Percentiles rank a stretch among this genome's conserved stretches.
Conservation (phyloP, 108 stramenopile genomes). For the Bacterosira constricta region DNA sequence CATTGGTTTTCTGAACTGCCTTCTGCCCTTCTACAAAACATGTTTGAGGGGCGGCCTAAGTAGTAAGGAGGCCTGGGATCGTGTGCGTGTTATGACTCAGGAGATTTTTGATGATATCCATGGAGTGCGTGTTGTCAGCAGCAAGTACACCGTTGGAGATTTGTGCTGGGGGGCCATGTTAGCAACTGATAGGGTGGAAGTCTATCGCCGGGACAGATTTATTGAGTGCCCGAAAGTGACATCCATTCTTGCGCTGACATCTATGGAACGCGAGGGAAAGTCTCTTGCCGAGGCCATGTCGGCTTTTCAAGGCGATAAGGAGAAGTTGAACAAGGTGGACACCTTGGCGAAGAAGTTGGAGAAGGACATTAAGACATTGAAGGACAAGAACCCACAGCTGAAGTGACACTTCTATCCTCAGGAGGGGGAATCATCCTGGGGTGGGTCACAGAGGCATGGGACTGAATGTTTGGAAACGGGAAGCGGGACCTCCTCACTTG, state of each 20-base stretch:
- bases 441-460: too few species aligned
- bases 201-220: neutral
- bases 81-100: neutral
- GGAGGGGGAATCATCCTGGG: neutral
- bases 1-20: conserved; percentile 3
- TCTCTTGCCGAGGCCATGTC: neutral
- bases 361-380: neutral
- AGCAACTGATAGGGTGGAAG: neutral
- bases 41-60: neutral
- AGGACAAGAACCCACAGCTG: neutral
- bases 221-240: conserved; percentile 6
- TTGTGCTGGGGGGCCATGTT: neutral
- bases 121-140: neutral
- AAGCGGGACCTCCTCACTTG: too few species aligned
- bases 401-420: neutral
- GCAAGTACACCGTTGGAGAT: neutral
- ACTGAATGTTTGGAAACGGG: too few species aligned
- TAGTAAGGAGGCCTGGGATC: neutral
- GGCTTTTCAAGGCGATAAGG: neutral
- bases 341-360: neutral
- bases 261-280: neutral
- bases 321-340: too few species aligned
- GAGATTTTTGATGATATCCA: neutral
- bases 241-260: conserved; percentile 6
- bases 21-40: neutral